Evolutionary conservation across 1,284 basidiomycete genomes (phyloP), one percentile per base, ranked within the genome.

Genomic region (Meira miltonrushii): DNA sequence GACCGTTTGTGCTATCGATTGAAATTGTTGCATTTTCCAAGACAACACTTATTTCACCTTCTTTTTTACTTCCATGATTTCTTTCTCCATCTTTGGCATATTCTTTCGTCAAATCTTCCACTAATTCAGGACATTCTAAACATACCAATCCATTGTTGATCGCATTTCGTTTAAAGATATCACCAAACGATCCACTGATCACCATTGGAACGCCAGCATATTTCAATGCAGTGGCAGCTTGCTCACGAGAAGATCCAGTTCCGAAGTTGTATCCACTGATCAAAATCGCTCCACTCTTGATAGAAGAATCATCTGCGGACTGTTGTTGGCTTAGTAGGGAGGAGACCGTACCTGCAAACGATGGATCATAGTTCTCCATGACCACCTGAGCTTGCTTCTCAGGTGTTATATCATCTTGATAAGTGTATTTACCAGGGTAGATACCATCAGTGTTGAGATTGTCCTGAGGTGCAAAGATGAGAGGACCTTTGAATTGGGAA

Each of bases 371-470:
- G 82, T 98, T 98, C 82, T 99, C 94, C 82, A 83, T 83, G 38
- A 97, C 94, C n/a, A 98, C 89, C 74, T 95, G 85, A 1, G 92
- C 93, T 79, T 98, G 94, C 33, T 87, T 85, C 66, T 87, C 87
- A 39, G 93, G 90, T 0, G 94, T 97, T 75, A 99, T 96, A 77
- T 97, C 95, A 79, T 99, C 94, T 79, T 96, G 92, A 80, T 99
- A 98, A 0, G 95, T 99, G 80, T 99, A 99, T 80, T 97, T 99
- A 39, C 94, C 95, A 0, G 94, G 95, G 81, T 99, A 99, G 77
- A 99, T 92, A 5, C 90, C 95, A 75, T 99, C 94, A 0, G 94
- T 99, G 79, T 94, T 98, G 59, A 99, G 80, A 79, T 99, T 99
- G 79, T 98, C 94, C 76, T 97, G 92, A 0, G 95, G 94, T 0